A percentile compares a stretch with the other conserved stretches of the same genome.
phyloP scores from a whole-genome alignment of 805 yeast genomes.

The Kuraishia capsulata region DNA sequence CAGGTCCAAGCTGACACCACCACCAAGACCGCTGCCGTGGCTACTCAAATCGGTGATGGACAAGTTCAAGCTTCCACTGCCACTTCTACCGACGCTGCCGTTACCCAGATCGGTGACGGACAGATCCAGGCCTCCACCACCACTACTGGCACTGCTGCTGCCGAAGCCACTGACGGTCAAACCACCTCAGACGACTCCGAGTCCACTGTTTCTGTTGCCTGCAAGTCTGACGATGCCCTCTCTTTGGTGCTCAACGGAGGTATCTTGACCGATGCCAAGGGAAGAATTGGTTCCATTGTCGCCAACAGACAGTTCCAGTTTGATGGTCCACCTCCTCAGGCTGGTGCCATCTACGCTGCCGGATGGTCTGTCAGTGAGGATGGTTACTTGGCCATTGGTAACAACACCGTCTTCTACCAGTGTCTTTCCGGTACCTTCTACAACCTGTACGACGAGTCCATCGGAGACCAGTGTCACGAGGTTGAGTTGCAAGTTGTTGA shows the following conservation, averaged over 20 bases:
- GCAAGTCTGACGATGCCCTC: slow-evolving; percentile 29
- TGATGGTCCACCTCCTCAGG: slow-evolving; percentile 61
- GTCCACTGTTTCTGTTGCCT: slow-evolving; percentile 15
- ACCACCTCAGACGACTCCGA: slow-evolving; percentile 7
- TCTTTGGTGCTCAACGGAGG: slow-evolving; percentile 31
- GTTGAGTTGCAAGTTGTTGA: slow-evolving; percentile 36
- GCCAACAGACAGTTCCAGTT: slow-evolving; percentile 60
- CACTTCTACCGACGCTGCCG: slow-evolving; percentile 16
- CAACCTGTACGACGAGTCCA: slow-evolving; percentile 43
- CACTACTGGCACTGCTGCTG: slow-evolving; percentile 18
- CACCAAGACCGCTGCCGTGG: slow-evolving; percentile 15
- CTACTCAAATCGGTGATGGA: slow-evolving; percentile 28
- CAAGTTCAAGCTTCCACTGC: slow-evolving; percentile 25
- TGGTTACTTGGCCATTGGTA: slow-evolving; percentile 41
- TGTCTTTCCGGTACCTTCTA: slow-evolving; percentile 47
- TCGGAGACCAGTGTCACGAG: slow-evolving; percentile 35
- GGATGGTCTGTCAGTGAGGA: slow-evolving; percentile 39
- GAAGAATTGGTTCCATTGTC: slow-evolving; percentile 51
- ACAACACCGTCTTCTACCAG: slow-evolving; percentile 39
- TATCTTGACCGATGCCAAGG: slow-evolving; percentile 33
- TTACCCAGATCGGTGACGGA: slow-evolving; percentile 16
- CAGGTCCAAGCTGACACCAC: slow-evolving; percentile 19
- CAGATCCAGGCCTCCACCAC: slow-evolving; percentile 13
- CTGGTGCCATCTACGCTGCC: slow-evolving; percentile 43
- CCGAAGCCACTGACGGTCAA: slow-evolving; percentile 1